A percentile compares a stretch with the other conserved stretches of the same genome.
These are phyloP conservation scores for Paxillus ammoniavirescens DNA, from an alignment of 768 basidiomycete genomes.

Conservation along the genomic window DNA sequence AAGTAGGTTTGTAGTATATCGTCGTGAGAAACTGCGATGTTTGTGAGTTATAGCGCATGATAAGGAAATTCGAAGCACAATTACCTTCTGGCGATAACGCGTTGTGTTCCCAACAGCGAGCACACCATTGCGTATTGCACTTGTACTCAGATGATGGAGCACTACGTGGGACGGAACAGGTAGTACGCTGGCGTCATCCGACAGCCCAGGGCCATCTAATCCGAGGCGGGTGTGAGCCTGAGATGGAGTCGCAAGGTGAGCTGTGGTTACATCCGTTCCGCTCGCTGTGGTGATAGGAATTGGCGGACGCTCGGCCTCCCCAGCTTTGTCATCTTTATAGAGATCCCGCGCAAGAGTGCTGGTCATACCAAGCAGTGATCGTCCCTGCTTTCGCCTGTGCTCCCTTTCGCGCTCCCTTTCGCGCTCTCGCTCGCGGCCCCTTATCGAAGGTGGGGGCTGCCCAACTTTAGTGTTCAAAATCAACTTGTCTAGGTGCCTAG, in stretches of 20 bases:
- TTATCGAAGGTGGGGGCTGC: constrained; percentile 31
- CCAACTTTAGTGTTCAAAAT: constrained; percentile 66
- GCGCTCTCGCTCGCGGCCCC: constrained; percentile 35
- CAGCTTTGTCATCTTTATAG: constrained; percentile 20
- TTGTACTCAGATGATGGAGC: constrained; percentile 91
- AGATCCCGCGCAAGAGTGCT: constrained; percentile 31
- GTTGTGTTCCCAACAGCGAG: constrained; percentile 91
- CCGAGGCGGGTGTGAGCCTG: constrained; percentile 31
- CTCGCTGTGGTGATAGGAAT: constrained; percentile 39
- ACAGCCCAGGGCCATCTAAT: constrained; percentile 43
- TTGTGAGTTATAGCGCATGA: constrained; percentile 11
- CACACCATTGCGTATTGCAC: constrained; percentile 91
- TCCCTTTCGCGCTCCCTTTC: constrained; percentile 35
- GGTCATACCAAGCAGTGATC: constrained; percentile 35
- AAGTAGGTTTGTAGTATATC: constrained; percentile 77
- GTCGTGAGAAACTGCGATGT: constrained; percentile 73
- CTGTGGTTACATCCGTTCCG: constrained; percentile 35
- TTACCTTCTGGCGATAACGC: constrained; percentile 87
- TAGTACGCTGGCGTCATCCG: constrained; percentile 87
- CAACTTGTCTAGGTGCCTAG: constrained; percentile 90
- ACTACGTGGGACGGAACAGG: constrained; percentile 94
- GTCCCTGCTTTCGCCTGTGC: constrained; percentile 30
- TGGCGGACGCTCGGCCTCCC: constrained; percentile 20
- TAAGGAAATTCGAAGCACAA: constrained; percentile 2
- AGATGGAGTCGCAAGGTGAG: constrained; percentile 23